Base-by-base conservation (phyloP, 148 eudicot genomes). In the Persicaria maculosa region DNA sequence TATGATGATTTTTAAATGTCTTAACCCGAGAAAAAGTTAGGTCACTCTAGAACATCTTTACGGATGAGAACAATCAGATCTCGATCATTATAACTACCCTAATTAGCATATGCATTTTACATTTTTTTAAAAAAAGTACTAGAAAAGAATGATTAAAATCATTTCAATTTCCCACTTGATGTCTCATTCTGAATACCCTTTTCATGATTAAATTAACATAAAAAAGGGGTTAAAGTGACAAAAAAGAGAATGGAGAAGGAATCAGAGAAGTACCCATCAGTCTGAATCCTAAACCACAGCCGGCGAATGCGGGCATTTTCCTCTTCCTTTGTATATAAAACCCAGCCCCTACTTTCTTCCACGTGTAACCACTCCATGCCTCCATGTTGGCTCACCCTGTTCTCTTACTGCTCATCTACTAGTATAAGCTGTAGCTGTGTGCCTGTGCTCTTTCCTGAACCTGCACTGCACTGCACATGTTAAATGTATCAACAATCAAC, bases 241-340 rank as follows among this genome's bases (percentile, higher is more conserved):
- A 31, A 31, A 31, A 31, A 31, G 40, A 31, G 40, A 31, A 31
- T 31, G 12, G 12, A 48, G 12, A 44, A 31, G 68, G 68, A 22
- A 61, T 22, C 68, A 62, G 68, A 25, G 2, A 62, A 62, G 68
- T 25, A 31, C 68, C 68, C 68, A 11, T 10, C 16, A 31, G 68
- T 62, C 68, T 62, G 44, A 62, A 31, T 31, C 68, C 68, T 25
- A 62, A 62, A 62, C 44, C 47, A 36, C 43, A 65, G 46, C 70
- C 46, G 70, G 46, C 70, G 70, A 65, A 65, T 65, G 70, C 47
- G 70, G 70, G 70, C 46, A 65, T 65, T 65, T 65, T 65, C 45
- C 19, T 59, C 43, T 59, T 59, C 3, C 4, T 10, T 25, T 3
- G 17, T 62, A 62, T 36, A 65, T 65, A 65, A 65, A 65, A 65